phyloP scores from a whole-genome alignment of 352 stramenopile genomes.

The Phytophthora crassamura region DNA sequence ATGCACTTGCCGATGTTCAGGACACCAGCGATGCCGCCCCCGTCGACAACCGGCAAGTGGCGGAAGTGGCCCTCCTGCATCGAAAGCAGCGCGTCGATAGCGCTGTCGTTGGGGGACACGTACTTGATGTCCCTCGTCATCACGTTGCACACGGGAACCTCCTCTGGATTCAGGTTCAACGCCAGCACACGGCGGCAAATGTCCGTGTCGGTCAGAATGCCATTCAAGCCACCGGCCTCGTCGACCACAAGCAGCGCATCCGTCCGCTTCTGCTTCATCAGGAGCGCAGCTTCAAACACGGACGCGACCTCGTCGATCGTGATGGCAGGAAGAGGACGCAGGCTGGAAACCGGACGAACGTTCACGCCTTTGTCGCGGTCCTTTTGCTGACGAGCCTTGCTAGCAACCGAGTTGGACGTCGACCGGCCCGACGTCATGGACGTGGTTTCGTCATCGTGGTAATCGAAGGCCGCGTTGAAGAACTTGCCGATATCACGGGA shows the following conservation, averaged over 20 bases:
- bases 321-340: slow-evolving; percentile 80
- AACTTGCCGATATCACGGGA: slow-evolving; percentile 80
- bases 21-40: slow-evolving; percentile 91
- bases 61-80: slow-evolving; percentile 99
- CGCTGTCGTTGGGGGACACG: slow-evolving; percentile 93
- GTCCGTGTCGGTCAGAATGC: slow-evolving; percentile 97
- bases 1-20: slow-evolving; percentile 99
- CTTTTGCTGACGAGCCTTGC: slow-evolving; percentile 76
- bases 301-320: slow-evolving; percentile 77
- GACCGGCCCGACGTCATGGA: slow-evolving; percentile 68
- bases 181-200: slow-evolving; percentile 94
- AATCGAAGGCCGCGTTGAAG: slow-evolving; percentile 81
- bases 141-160: slow-evolving; percentile 81
- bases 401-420: slow-evolving; percentile 63
- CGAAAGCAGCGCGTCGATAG: slow-evolving; percentile 96
- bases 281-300: slow-evolving; percentile 88
- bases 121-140: slow-evolving; percentile 98
- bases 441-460: slow-evolving; percentile 59
- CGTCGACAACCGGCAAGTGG: slow-evolving; percentile 95
- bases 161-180: slow-evolving; percentile 76
- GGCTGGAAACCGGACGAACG: slow-evolving; percentile 81
- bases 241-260: slow-evolving; percentile 95
- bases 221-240: slow-evolving; percentile 82
- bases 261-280: slow-evolving; percentile 93
- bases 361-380: slow-evolving; percentile 80